Percentiles rank a stretch among this genome's conserved stretches.
Evolutionary conservation across 768 basidiomycete genomes (phyloP).

Genomic region (Naganishia randhawae): DNA sequence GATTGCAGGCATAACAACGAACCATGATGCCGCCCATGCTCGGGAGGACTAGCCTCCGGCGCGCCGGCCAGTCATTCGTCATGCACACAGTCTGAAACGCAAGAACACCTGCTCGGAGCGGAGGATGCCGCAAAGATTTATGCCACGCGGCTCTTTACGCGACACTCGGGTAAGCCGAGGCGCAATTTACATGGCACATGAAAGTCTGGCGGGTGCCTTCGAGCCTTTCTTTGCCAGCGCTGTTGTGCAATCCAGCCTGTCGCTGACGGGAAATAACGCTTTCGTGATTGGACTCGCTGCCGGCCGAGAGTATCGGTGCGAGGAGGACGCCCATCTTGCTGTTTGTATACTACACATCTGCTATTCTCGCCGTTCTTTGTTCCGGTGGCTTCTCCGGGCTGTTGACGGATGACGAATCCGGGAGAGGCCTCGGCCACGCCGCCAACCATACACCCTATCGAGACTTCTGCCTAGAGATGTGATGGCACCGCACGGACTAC

Average conservation of each 20-base stretch:
- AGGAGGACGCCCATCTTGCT: too few relatives aligned
- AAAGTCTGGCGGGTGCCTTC: background rate
- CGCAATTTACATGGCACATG: background rate
- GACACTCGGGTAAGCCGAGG: background rate
- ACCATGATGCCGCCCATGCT: too few relatives aligned
- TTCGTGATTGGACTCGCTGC: background rate
- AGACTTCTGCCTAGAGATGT: too few relatives aligned
- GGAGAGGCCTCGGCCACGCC: too few relatives aligned
- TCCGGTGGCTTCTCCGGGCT: background rate
- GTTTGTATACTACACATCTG: too few relatives aligned
- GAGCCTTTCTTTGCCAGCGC: background rate
- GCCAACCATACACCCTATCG: too few relatives aligned
- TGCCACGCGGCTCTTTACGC: conserved; percentile 3
- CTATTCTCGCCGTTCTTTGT: background rate
- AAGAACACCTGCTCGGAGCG: too few relatives aligned
- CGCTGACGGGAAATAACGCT: conserved; percentile 6
- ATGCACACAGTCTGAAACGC: too few relatives aligned
- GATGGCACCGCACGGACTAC: too few relatives aligned
- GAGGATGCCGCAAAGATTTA: background rate
- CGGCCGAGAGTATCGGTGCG: background rate
- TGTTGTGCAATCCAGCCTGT: too few relatives aligned
- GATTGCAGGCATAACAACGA: background rate
- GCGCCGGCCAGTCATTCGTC: too few relatives aligned
- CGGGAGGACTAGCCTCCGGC: too few relatives aligned
- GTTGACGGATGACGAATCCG: background rate